Percentiles rank a stretch among this genome's conserved stretches.
phyloP scores from a whole-genome alignment of 345 rosid species.

The Diplotaxis tenuifolia region DNA sequence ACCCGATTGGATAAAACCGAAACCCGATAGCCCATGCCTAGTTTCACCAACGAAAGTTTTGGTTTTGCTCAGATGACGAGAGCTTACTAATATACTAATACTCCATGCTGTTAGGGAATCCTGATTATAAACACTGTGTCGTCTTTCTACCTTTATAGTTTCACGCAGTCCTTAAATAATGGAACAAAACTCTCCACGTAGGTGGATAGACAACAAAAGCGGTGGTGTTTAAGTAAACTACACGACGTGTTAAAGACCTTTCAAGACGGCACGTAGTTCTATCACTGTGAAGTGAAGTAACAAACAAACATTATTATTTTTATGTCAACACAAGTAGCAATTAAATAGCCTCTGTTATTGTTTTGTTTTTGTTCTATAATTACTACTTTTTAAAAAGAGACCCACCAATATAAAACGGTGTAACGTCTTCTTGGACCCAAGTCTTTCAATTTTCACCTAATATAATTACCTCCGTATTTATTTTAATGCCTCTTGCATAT shows the following conservation, averaged over 20 bases:
- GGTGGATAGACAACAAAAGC: neutral
- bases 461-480: constrained; percentile 28
- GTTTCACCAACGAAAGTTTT: neutral
- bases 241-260: constrained; percentile 3
- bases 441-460: constrained; percentile 40
- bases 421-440: constrained; percentile 20
- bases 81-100: constrained; percentile 31
- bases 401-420: constrained; percentile 30
- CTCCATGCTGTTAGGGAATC: neutral
- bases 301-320: neutral
- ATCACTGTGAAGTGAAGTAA: neutral
- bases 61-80: constrained; percentile 5
- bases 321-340: neutral
- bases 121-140: neutral
- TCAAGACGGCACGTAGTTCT: constrained; percentile 11
- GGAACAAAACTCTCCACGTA: neutral
- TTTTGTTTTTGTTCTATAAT: neutral
- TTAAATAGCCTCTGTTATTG: constrained; percentile 36
- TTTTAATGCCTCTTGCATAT: constrained; percentile 13
- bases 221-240: constrained; percentile 9
- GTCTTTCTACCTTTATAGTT: neutral
- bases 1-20: too few species aligned
- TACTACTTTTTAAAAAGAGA: neutral
- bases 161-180: neutral
- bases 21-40: too few species aligned